phyloP scores from a whole-genome alignment of 257 asterid species.

The Solanum neorickii region DNA sequence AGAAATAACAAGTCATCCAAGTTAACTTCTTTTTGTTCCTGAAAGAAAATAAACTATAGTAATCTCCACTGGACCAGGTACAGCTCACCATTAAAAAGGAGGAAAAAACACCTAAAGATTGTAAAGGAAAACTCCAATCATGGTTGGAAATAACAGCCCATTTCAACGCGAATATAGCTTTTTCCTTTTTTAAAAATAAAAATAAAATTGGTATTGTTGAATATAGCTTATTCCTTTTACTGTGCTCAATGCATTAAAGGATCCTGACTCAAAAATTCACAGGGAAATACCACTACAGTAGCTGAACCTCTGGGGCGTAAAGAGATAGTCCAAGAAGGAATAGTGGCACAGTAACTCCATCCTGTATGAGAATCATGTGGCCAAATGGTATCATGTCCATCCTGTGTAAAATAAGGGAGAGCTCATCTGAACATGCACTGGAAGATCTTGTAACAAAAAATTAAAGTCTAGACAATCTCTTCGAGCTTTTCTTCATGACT shows the following conservation, averaged over 20 bases:
- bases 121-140: not conserved
- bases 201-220: not conserved
- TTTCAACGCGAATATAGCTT: not conserved
- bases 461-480: not conserved
- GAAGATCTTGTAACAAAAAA: not conserved
- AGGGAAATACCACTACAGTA: conserved; percentile 42
- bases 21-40: not conserved
- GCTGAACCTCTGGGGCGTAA: conserved; percentile 44
- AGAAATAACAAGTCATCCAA: not conserved
- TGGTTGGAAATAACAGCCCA: not conserved
- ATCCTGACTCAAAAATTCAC: not conserved
- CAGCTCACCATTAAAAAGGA: not conserved
- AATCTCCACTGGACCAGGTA: not conserved
- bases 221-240: not conserved
- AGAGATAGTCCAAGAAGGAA: conserved; percentile 55
- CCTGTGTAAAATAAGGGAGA: conserved; percentile 27
- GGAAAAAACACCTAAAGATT: not conserved
- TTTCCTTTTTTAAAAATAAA: not conserved
- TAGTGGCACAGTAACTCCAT: conserved; percentile 68
- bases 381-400: conserved; percentile 51
- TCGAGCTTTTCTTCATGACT: not conserved
- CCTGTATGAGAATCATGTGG: conserved; percentile 56
- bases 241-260: not conserved
- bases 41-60: not conserved
- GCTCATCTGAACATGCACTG: not conserved